Evolutionary conservation across 208 protist species (phyloP), one percentile per base, ranked within the genome.

Genomic region (Leishmania gerbilli): DNA sequence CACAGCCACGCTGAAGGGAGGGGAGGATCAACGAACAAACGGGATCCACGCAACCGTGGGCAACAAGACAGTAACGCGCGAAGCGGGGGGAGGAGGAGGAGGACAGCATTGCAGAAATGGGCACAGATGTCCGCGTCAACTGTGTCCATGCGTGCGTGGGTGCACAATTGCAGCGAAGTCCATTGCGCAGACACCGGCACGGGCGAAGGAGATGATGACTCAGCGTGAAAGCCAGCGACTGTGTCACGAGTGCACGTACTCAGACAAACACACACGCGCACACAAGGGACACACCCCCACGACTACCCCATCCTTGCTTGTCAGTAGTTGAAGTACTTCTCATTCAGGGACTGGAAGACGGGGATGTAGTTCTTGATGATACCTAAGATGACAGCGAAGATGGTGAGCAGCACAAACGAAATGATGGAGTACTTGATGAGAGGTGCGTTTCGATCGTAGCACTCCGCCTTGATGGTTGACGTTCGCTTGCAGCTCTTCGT

Each of bases 331-430:
- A 96, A 93, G 80, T 94, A 92, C 69, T 87, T 92, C 65, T 92
- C 87, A 79, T 93, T 96, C 42, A 93, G 68, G 4, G 84, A 84
- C 77, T 95, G 89, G 34, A 91, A 92, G 11, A 90, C 91, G n/a
- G 90, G 91, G 45, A 95, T 93, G 79, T 96, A 84, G 76, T 94
- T 91, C 84, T 96, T 96, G 40, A 96, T 87, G 3, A 95, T 75
- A 58, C 89, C 91, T 84, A 96, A 92, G 37, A 95, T 64, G 34
- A 93, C 77, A 37, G 88, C 91, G n/a, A 91, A 81, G 15, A 88
- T 67, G 1, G 89, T 93, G 31, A 89, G 58, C 15, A 89, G 62
- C n/a, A 93, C 84, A 82, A 96, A 96, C 31, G 85, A 86, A 51
- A 93, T 71, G 67, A 95, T 94, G 21, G 88, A 89, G 81, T 88